Conservation (phyloP, 148 eudicot species). For the Cornus controversa region DNA sequence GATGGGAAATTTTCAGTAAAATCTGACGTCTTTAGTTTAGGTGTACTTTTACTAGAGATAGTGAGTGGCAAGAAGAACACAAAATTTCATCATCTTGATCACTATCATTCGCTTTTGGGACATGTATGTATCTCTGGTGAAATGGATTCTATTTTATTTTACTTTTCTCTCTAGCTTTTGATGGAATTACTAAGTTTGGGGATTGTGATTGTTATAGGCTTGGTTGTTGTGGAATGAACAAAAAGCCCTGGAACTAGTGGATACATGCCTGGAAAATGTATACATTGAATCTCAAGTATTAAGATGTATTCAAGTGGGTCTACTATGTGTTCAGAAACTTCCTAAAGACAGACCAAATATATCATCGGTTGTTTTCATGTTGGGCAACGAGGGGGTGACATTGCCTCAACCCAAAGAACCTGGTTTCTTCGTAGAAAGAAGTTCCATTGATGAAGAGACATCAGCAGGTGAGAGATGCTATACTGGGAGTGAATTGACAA, state of each 20-base stretch:
- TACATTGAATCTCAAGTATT: neutral
- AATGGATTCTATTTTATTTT: neutral
- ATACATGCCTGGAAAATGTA: slow-evolving; percentile 2
- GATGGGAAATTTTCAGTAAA: slow-evolving; percentile 29
- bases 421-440: slow-evolving; percentile 5
- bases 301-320: slow-evolving; percentile 5
- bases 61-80: slow-evolving; percentile 10
- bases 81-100: slow-evolving; percentile 3
- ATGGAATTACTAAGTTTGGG: neutral
- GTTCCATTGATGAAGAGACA: neutral
- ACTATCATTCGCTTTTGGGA: slow-evolving; percentile 11
- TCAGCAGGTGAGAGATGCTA: neutral
- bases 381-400: slow-evolving; percentile 2
- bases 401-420: slow-evolving; percentile 1
- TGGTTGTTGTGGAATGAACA: slow-evolving; percentile 5
- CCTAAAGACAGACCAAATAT: slow-evolving; percentile 1
- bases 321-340: neutral
- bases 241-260: neutral
- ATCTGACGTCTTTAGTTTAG: slow-evolving; percentile 2
- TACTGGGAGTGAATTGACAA: neutral
- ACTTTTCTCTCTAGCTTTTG: neutral
- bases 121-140: neutral
- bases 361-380: neutral
- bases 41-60: slow-evolving; percentile 4
- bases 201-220: slow-evolving; percentile 1